A percentile compares a stretch with the other conserved stretches of the same genome.
These are phyloP conservation scores for Trapa bicornis DNA, from an alignment of 345 rosid species.

Conservation along the genomic window DNA sequence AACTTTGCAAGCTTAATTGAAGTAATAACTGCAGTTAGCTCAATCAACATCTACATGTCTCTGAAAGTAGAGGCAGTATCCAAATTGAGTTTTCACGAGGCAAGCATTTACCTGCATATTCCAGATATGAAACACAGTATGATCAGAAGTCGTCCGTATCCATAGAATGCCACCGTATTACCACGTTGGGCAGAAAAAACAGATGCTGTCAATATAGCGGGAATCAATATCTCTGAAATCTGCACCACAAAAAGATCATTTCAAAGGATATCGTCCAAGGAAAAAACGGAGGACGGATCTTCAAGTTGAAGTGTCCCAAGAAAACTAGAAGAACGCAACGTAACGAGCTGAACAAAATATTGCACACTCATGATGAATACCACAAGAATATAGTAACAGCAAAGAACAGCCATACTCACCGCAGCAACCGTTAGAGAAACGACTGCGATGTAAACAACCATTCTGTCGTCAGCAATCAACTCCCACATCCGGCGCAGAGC, in stretches of 20 bases:
- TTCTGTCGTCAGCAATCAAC: slow-evolving; percentile 25
- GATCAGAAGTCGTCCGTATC: slow-evolving; percentile 19
- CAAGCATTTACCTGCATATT: slow-evolving; percentile 25
- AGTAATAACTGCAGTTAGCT: neutral
- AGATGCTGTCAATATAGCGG: slow-evolving; percentile 33
- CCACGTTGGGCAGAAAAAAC: slow-evolving; percentile 34
- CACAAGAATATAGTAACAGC: no score
- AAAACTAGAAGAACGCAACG: neutral
- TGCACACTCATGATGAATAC: neutral
- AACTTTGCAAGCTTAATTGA: neutral
- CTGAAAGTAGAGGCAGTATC: neutral
- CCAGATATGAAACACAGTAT: slow-evolving; percentile 34
- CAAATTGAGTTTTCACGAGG: neutral
- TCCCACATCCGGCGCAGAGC: slow-evolving; percentile 34
- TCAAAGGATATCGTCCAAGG: neutral
- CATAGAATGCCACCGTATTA: slow-evolving; percentile 16
- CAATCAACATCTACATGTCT: neutral
- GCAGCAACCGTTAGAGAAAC: slow-evolving; percentile 32
- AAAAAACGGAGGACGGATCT: neutral
- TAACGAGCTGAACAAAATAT: neutral
- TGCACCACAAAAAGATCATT: slow-evolving; percentile 6
- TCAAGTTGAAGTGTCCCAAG: neutral
- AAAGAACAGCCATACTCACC: slow-evolving; percentile 10
- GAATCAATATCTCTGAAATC: slow-evolving; percentile 44
- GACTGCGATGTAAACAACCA: slow-evolving; percentile 27